Evolutionary conservation across 1,284 basidiomycete species (phyloP).

Genomic region (Schizophyllum amplum): DNA sequence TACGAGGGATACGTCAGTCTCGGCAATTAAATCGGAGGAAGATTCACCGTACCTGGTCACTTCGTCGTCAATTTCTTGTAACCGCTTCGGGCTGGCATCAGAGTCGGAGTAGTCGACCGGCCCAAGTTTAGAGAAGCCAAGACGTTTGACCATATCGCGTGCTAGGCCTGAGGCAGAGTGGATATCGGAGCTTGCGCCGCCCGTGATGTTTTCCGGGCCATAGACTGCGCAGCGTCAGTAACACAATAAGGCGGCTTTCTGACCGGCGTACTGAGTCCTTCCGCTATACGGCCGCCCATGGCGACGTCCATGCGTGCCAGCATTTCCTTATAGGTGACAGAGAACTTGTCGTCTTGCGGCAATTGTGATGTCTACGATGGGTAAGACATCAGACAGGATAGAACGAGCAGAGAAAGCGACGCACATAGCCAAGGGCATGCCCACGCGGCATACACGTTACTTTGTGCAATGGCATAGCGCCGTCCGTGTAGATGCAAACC

Average conservation of each 20-base stretch:
- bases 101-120: slow-evolving; percentile 73
- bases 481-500: slow-evolving; percentile 84
- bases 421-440: slow-evolving; percentile 80
- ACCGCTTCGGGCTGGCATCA: slow-evolving; percentile 67
- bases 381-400: slow-evolving; percentile 11
- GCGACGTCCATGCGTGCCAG: slow-evolving; percentile 80
- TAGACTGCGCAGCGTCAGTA: slow-evolving; percentile 55
- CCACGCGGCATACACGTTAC: slow-evolving; percentile 94
- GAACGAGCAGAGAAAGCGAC: slow-evolving; percentile 22
- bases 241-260: background rate
- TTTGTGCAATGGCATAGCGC: slow-evolving; percentile 92
- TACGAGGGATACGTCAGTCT: too few relatives aligned
- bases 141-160: slow-evolving; percentile 82
- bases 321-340: slow-evolving; percentile 67
- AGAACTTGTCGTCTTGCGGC: slow-evolving; percentile 75
- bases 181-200: slow-evolving; percentile 87
- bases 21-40: too few relatives aligned
- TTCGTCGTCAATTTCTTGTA: slow-evolving; percentile 80
- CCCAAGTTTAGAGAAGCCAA: slow-evolving; percentile 87
- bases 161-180: slow-evolving; percentile 74
- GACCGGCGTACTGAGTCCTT: slow-evolving; percentile 64
- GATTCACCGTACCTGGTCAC: slow-evolving; percentile 58
- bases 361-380: slow-evolving; percentile 69
- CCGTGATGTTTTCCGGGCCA: slow-evolving; percentile 81
- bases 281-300: slow-evolving; percentile 90